These are phyloP conservation scores for Aspergillus sp. DNA, from an alignment of 2,329 filamentous ascomycete species.

Conservation along the genomic window DNA sequence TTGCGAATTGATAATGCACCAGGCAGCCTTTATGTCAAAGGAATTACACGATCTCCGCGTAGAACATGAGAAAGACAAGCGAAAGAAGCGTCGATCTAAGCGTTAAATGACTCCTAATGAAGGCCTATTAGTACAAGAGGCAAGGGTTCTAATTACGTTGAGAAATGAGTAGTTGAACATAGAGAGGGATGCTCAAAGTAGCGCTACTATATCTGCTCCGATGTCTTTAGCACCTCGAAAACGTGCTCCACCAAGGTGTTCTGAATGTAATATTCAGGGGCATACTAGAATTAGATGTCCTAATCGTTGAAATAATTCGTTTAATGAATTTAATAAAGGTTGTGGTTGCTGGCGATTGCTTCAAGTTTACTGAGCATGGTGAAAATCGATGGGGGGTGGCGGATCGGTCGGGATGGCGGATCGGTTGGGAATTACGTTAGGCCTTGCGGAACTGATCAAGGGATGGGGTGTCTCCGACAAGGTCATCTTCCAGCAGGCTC, in stretches of 20 bases:
- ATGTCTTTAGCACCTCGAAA: neutral
- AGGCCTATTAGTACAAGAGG: neutral
- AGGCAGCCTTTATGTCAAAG: neutral
- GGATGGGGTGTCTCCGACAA: slow-evolving; percentile 15
- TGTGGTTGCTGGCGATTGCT: no score
- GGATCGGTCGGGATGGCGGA: no score
- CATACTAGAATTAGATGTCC: neutral
- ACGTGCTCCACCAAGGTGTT: neutral
- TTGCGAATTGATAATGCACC: neutral
- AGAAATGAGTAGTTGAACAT: neutral
- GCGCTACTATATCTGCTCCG: neutral
- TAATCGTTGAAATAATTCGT: neutral
- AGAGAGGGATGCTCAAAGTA: neutral
- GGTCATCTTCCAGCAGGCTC: slow-evolving; percentile 19
- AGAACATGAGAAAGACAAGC: neutral
- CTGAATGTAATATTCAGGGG: no score
- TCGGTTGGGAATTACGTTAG: slow-evolving; percentile 9
- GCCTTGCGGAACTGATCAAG: slow-evolving; percentile 39
- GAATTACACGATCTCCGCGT: neutral
- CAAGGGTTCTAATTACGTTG: neutral
- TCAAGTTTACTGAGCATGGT: no score
- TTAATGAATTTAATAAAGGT: neutral
- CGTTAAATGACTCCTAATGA: neutral
- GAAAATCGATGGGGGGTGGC: no score
- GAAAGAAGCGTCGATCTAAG: neutral